These are phyloP conservation scores for Sonneratia alba DNA, from an alignment of 345 rosid genomes.

Conservation along the genomic window DNA sequence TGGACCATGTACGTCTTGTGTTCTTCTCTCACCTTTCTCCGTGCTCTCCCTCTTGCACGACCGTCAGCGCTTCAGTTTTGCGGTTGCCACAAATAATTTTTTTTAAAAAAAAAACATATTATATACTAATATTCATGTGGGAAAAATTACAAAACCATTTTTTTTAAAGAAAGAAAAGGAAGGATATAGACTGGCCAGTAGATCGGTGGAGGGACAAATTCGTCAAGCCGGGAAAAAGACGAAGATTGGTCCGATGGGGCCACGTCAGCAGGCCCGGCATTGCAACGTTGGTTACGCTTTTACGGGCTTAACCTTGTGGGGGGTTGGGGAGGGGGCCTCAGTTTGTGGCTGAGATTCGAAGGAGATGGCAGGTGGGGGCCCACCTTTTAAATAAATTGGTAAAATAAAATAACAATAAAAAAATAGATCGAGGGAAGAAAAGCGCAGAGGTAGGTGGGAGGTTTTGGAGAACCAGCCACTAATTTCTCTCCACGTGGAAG, in stretches of 20 bases:
- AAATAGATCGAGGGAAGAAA: conserved; percentile 21
- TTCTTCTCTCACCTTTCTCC: no score
- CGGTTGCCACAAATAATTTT: no score
- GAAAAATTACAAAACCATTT: no score
- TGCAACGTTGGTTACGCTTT: conserved; percentile 29
- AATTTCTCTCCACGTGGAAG: conserved; percentile 37
- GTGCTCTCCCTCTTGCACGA: no score
- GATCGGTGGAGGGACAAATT: background rate
- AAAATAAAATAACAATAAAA: background rate
- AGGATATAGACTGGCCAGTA: no score
- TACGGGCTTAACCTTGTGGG: conserved; percentile 24
- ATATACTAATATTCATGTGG: no score
- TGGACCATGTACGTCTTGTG: no score
- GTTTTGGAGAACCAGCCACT: conserved; percentile 22
- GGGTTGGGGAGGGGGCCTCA: background rate
- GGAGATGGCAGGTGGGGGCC: background rate
- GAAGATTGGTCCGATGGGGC: background rate
- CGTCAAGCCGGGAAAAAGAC: background rate
- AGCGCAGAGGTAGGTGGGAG: conserved; percentile 28
- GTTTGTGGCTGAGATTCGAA: conserved; percentile 41
- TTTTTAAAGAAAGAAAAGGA: no score
- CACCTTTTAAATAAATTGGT: background rate
- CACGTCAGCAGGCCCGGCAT: conserved; percentile 34
- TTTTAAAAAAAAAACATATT: no score
- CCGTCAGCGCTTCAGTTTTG: no score